Evolutionary conservation across 768 basidiomycete species (phyloP), one percentile per base, ranked within the genome.

Genomic region (Auriscalpium orientale): DNA sequence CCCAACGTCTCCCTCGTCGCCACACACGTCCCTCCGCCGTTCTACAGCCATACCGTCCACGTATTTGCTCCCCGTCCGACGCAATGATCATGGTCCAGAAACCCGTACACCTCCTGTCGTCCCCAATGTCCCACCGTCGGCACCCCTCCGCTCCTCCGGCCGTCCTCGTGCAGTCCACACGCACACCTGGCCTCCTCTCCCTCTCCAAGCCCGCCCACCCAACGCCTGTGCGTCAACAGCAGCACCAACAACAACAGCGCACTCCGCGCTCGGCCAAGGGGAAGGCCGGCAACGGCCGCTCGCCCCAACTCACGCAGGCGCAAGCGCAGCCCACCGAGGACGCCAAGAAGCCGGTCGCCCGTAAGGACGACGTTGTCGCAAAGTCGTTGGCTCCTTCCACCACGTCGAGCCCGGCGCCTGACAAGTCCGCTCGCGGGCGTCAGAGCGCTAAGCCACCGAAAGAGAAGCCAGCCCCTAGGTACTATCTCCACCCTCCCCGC

Each of bases 151-250:
- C 87, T 0, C 84, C 84, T 8, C 79, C 81, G 0, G 76, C 81
- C 37, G 79, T 85, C 63, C 76, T 83, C 58, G 81, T 87, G 4
- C 85, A 87, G 67, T 82, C 88, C 3, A 87, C 88, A 12, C 78
- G 78, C 54, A 87, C 81, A 0, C 88, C 87, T 0, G 88, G 88
- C 66, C 76, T 90, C 9, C 78, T 90, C 51, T 79, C 83, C 49
- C 76, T 90, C 50, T 81, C 85, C 53, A 85, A 83, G 74, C 83
- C 82, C 12, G 53, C 61, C 45, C 70, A 71, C 37, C 65, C 67
- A 49, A 65, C 67, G 7, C 58, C 67, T 0, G 71, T 70, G 8
- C 71, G 72, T 46, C 70, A 68, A 28, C 72, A 73, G 51, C 73
- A 66, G 20, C 67, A 65, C n/a, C 73, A 73, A 44, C 68, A 67